Evolutionary conservation across 164 flowering plant species (phyloP).

Genomic region (Vitis rotundifolia): DNA sequence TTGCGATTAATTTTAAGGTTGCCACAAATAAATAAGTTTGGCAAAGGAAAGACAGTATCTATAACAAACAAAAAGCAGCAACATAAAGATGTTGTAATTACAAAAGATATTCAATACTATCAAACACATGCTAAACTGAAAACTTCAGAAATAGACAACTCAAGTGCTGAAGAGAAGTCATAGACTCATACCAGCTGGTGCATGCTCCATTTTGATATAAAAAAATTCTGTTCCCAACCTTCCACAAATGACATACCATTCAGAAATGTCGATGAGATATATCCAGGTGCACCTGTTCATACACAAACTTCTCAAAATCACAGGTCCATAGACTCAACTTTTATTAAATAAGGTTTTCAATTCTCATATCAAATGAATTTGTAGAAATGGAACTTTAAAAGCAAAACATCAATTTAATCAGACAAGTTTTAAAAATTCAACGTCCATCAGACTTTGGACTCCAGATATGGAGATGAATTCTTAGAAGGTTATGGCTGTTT

Average conservation of each 20-base stretch:
- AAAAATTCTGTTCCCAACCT: slow-evolving; percentile 96
- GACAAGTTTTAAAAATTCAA: not conserved
- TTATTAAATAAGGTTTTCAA: not conserved
- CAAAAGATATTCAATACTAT: too few relatives aligned
- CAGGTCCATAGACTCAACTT: not conserved
- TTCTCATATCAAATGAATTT: not conserved
- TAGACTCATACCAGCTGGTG: slow-evolving; percentile 80
- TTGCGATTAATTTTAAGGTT: too few relatives aligned
- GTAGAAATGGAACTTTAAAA: not conserved
- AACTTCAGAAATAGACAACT: too few relatives aligned
- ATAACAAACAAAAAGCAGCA: too few relatives aligned
- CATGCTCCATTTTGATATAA: slow-evolving; percentile 99
- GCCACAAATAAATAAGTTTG: too few relatives aligned
- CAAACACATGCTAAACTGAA: too few relatives aligned
- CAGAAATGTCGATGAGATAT: slow-evolving; percentile 68
- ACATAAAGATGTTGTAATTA: too few relatives aligned
- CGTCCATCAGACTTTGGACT: not conserved
- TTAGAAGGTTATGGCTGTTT: not conserved
- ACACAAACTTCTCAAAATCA: not conserved
- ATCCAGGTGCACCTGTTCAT: slow-evolving; percentile 94
- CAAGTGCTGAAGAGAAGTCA: not conserved
- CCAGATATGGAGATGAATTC: not conserved
- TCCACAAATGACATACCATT: slow-evolving; percentile 95
- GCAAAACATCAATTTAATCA: not conserved
- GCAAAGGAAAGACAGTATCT: too few relatives aligned